Conservation (phyloP, 2,329 filamentous ascomycete species). For the Botrytis medusae region DNA sequence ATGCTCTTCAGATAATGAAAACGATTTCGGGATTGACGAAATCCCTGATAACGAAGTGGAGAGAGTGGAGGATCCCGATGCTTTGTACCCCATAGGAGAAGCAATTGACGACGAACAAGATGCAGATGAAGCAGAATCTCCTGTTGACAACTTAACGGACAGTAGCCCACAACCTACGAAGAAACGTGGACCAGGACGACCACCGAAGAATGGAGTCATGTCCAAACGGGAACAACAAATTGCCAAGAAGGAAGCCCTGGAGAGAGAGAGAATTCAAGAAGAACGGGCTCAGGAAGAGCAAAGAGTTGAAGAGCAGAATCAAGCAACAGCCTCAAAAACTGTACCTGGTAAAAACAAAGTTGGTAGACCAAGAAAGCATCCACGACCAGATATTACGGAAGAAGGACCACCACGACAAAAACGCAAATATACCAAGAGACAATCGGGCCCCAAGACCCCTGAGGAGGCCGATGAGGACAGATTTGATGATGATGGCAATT, state of each 20-base stretch:
- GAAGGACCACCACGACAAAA: slow-evolving; percentile 57
- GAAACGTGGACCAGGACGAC: slow-evolving; percentile 70
- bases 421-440: slow-evolving; percentile 65
- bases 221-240: slow-evolving; percentile 71
- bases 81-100: not conserved
- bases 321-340: slow-evolving; percentile 47
- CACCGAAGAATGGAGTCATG: slow-evolving; percentile 81
- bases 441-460: slow-evolving; percentile 50
- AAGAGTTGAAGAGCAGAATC: slow-evolving; percentile 44
- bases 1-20: slow-evolving; percentile 31
- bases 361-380: slow-evolving; percentile 64
- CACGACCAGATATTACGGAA: slow-evolving; percentile 52
- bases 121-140: slow-evolving; percentile 23
- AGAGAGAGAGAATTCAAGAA: slow-evolving; percentile 55
- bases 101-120: slow-evolving; percentile 38
- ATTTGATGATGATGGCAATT: slow-evolving; percentile 17
- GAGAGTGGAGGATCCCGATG: slow-evolving; percentile 24
- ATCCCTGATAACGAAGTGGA: slow-evolving; percentile 29
- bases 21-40: slow-evolving; percentile 31
- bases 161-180: slow-evolving; percentile 39
- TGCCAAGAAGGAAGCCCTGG: slow-evolving; percentile 54
- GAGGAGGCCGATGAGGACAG: slow-evolving; percentile 47
- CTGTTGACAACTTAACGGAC: slow-evolving; percentile 25
- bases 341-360: slow-evolving; percentile 57
- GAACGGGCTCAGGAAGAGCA: slow-evolving; percentile 46